Conservation (phyloP, 306 rosid genomes). For the Medicago arabica region DNA sequence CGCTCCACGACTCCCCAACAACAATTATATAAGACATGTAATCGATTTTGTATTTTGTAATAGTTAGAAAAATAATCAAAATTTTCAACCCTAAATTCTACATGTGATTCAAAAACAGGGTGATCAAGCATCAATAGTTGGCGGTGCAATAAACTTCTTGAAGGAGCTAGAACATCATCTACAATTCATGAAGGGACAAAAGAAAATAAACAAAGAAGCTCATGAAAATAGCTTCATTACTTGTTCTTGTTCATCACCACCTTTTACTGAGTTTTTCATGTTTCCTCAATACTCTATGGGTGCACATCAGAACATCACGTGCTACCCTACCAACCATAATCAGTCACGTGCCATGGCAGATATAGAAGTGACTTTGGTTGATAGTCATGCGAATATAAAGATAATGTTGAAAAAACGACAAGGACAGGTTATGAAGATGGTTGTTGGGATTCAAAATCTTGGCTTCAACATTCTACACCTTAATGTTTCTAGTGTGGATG, state of each 20-base stretch:
- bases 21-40: too few relatives aligned
- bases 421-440: conserved; percentile 64
- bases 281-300: conserved; percentile 78
- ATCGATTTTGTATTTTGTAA: background rate
- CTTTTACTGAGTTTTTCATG: conserved; percentile 75
- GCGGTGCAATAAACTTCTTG: conserved; percentile 91
- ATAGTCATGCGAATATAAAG: conserved; percentile 83
- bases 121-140: conserved; percentile 94
- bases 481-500: conserved; percentile 64
- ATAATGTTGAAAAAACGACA: conserved; percentile 64
- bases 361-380: conserved; percentile 87
- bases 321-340: conserved; percentile 18
- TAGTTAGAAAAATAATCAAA: background rate
- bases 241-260: conserved; percentile 17
- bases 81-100: background rate
- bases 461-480: conserved; percentile 78
- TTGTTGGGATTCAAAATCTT: conserved; percentile 68
- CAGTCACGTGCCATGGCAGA: conserved; percentile 56
- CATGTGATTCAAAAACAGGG: conserved; percentile 51
- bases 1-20: too few relatives aligned
- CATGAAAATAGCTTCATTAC: background rate
- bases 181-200: conserved; percentile 63
- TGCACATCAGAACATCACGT: conserved; percentile 42
- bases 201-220: conserved; percentile 38
- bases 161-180: conserved; percentile 82